A percentile compares a stretch with the other conserved stretches of the same genome.
Conservation (phyloP, 1,284 basidiomycete genomes). For the Puccinia triticina region DNA sequence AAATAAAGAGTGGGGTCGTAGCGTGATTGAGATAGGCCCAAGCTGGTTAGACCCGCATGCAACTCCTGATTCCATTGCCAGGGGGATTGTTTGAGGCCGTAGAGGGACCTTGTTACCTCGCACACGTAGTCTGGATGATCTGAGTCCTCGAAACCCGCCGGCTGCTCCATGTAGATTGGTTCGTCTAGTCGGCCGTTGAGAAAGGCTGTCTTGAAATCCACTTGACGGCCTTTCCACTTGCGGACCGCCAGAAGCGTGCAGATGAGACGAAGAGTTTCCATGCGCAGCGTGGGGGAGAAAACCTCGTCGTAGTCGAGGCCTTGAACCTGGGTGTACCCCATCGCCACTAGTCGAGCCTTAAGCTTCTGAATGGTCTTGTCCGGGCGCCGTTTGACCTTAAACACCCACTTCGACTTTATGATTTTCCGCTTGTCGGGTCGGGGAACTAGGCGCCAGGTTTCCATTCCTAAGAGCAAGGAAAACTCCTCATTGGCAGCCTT, state of each 20-base stretch:
- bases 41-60: neutral
- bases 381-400: conserved; percentile 2
- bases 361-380: conserved; percentile 23
- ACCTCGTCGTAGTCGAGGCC: conserved; percentile 47
- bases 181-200: neutral
- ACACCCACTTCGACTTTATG: conserved; percentile 42
- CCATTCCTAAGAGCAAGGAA: neutral
- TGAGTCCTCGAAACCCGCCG: conserved; percentile 6
- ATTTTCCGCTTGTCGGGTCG: neutral
- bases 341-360: neutral
- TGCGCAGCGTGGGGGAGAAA: conserved; percentile 34
- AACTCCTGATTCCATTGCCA: conserved; percentile 9
- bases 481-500: neutral
- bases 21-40: neutral
- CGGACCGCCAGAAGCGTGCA: neutral
- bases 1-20: conserved; percentile 16
- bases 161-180: conserved; percentile 10
- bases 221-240: neutral
- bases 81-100: conserved; percentile 10
- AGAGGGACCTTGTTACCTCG: neutral
- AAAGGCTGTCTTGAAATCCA: too few relatives aligned
- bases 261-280: too few relatives aligned
- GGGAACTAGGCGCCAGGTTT: neutral
- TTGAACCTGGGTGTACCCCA: conserved; percentile 44
- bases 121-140: neutral